Base-by-base conservation (phyloP, 768 basidiomycete genomes). In the Termitomyces sp. region DNA sequence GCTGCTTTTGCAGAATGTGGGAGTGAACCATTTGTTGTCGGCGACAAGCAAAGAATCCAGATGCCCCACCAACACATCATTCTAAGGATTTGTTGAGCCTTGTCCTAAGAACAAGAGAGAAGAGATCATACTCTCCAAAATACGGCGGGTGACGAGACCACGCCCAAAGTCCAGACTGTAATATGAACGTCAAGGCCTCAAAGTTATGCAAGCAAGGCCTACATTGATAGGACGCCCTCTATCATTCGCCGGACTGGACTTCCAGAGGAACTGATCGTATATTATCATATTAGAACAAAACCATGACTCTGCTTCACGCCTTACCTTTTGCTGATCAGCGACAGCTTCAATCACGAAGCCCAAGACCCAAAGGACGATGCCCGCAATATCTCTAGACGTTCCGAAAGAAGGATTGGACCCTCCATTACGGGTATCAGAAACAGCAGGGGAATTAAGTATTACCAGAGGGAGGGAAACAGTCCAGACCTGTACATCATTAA, bases 61-160 rank as follows among this genome's bases (percentile, higher is more conserved):
- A 85, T 82, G 2, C 84, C 85, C 83, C 83, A 85, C 83, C 84
- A 86, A 64, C 82, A 84, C 58, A 84, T 67, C 56, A 84, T 85
- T 67, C 81, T 83, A 60, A 1, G 8, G n/a, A 44, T 4, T 16
- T 34, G 22, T 54, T 20, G 30, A 33, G 47, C 24, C 7, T 34
- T 24, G 49, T 53, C 36, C 27, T n/a, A 18, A 27, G 5, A 41
- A 7, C 18, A 6, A 41, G 6, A 1, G 1, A 30, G 15, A 30
- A 1, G 7, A n/a, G 5, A 41, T 4, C 52, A 12, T 53, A 53
- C 52, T 53, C 52, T 53, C 37, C 52, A 53, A 53, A 53, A 41
- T 53, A 53, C 11, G 52, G 52, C 30, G 52, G 52, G 18, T 53
- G 52, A 27, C 52, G 52, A 53, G 51, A 53, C 51, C 51, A 53